Conservation (phyloP, 2,329 filamentous ascomycete species). For the Diplocarpon rosae region DNA sequence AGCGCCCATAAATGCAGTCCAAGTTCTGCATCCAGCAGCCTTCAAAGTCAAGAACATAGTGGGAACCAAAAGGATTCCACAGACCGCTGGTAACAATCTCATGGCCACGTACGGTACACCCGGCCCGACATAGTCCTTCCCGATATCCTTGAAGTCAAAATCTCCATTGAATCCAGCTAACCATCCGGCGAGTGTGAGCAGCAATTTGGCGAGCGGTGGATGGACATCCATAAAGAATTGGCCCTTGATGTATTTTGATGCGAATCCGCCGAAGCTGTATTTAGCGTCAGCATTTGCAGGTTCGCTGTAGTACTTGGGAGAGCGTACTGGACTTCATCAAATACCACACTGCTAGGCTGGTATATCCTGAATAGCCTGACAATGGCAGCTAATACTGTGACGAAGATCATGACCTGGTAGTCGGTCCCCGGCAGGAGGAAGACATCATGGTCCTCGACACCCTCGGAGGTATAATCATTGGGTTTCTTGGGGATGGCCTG, state of each 20-base stretch:
- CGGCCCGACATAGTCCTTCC: conserved; percentile 94
- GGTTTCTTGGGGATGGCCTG: conserved; percentile 15
- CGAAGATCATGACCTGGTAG: conserved; percentile 61
- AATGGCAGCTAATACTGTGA: conserved; percentile 65
- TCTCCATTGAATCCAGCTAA: conserved; percentile 87
- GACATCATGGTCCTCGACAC: conserved; percentile 82
- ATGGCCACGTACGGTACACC: conserved; percentile 95
- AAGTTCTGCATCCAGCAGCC: conserved; percentile 77
- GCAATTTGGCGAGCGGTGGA: conserved; percentile 88
- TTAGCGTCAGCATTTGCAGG: conserved; percentile 13
- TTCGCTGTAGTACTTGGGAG: background rate
- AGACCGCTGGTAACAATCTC: conserved; percentile 83
- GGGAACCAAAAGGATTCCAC: conserved; percentile 79
- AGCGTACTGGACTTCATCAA: conserved; percentile 96
- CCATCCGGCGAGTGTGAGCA: conserved; percentile 92
- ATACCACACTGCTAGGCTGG: conserved; percentile 91
- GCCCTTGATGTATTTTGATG: conserved; percentile 98
- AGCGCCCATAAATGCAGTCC: conserved; percentile 73
- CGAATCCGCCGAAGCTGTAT: conserved; percentile 86
- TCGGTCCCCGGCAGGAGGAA: conserved; percentile 76
- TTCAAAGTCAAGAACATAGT: conserved; percentile 93
- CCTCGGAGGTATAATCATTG: conserved; percentile 61
- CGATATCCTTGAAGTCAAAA: conserved; percentile 99
- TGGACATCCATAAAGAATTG: conserved; percentile 99
- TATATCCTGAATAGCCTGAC: conserved; percentile 94